phyloP scores from a whole-genome alignment of 139 green algal species.

The Protoeuglena noctilucae region DNA sequence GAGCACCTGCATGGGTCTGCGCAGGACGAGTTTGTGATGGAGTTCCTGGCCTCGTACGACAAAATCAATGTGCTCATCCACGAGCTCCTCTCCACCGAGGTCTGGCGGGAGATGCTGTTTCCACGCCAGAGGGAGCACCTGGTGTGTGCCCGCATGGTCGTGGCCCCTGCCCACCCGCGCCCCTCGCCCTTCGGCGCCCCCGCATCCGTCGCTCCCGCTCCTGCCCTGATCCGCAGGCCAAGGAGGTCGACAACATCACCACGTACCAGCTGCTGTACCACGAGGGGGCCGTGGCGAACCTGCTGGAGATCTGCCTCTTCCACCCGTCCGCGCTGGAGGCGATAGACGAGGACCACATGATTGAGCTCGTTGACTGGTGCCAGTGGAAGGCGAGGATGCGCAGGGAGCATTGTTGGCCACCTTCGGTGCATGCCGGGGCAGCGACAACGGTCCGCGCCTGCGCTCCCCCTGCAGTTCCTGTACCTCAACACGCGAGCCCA shows the following conservation, averaged over 20 bases:
- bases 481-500: constrained; percentile 30
- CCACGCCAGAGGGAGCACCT: constrained; percentile 45
- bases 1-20: constrained; percentile 54
- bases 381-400: constrained; percentile 25
- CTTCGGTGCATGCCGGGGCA: no score
- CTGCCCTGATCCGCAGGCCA: background rate
- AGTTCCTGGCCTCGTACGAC: constrained; percentile 50
- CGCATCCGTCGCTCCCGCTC: background rate
- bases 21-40: constrained; percentile 73
- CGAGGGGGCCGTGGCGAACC: constrained; percentile 51
- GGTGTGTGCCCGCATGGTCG: no score
- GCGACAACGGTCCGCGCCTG: no score
- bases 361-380: constrained; percentile 59
- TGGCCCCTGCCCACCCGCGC: no score
- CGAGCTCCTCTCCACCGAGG: constrained; percentile 57
- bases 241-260: constrained; percentile 27
- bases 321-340: constrained; percentile 39
- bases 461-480: constrained; percentile 14
- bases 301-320: constrained; percentile 61
- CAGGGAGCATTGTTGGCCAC: no score
- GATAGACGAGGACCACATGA: constrained; percentile 39
- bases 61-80: constrained; percentile 46
- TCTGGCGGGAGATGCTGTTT: constrained; percentile 53
- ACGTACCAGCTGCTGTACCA: constrained; percentile 55
- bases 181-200: no score